These are phyloP conservation scores for Malbranchea cinnamomea DNA, from an alignment of 2,329 filamentous ascomycete species.

Conservation along the genomic window DNA sequence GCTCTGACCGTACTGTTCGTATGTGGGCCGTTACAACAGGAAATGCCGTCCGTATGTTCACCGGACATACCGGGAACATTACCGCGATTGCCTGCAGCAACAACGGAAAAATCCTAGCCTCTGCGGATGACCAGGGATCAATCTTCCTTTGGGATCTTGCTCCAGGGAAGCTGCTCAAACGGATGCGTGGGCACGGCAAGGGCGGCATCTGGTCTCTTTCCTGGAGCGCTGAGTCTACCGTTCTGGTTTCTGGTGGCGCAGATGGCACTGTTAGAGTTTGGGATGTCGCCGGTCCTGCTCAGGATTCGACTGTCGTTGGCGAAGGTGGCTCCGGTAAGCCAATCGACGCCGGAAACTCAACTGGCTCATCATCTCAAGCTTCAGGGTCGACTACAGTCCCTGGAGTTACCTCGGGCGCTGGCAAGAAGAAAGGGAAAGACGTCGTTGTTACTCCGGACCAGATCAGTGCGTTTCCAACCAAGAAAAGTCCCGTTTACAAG, in stretches of 20 bases:
- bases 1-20: slow-evolving; percentile 80
- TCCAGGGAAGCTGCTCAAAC: slow-evolving; percentile 75
- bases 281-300: slow-evolving; percentile 65
- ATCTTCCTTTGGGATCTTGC: slow-evolving; percentile 91
- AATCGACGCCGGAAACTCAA: slow-evolving; percentile 37
- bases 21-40: slow-evolving; percentile 96
- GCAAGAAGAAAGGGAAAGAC: slow-evolving; percentile 70
- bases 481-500: slow-evolving; percentile 89
- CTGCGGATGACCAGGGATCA: slow-evolving; percentile 72
- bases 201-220: slow-evolving; percentile 86
- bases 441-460: slow-evolving; percentile 83
- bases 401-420: slow-evolving; percentile 17
- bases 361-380: slow-evolving; percentile 25
- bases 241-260: slow-evolving; percentile 77
- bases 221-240: slow-evolving; percentile 83
- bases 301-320: slow-evolving; percentile 36
- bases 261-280: slow-evolving; percentile 89
- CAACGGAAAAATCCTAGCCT: slow-evolving; percentile 80
- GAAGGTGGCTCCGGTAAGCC: slow-evolving; percentile 36
- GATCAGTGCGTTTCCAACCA: slow-evolving; percentile 86
- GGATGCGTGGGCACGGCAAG: slow-evolving; percentile 84
- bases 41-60: slow-evolving; percentile 77
- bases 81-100: slow-evolving; percentile 73
- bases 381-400: slow-evolving; percentile 32
- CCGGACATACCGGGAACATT: slow-evolving; percentile 77